Percentiles rank a stretch among this genome's conserved stretches.
Evolutionary conservation across 768 basidiomycete genomes (phyloP).

Genomic region (Hygrophorus russula): DNA sequence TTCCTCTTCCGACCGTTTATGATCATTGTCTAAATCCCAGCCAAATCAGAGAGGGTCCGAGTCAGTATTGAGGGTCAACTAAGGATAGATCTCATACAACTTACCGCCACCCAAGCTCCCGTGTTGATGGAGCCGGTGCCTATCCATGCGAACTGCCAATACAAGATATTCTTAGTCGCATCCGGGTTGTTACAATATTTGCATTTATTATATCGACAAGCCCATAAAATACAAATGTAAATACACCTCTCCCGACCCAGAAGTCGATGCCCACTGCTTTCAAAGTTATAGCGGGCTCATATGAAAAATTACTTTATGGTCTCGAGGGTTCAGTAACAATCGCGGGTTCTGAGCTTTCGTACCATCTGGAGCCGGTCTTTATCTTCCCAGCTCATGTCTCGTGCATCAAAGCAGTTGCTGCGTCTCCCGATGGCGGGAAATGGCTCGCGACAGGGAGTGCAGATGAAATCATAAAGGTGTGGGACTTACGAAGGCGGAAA

Average conservation of each 20-base stretch:
- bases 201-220: too few relatives aligned
- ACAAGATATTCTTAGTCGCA: too few relatives aligned
- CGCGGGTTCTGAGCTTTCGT: conserved; percentile 20
- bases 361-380: conserved; percentile 67
- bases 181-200: too few relatives aligned
- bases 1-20: too few relatives aligned
- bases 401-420: conserved; percentile 83
- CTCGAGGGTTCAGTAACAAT: conserved; percentile 50
- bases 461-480: conserved; percentile 96
- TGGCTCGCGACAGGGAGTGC: conserved; percentile 93
- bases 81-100: too few relatives aligned
- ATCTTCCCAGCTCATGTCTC: conserved; percentile 96
- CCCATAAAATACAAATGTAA: too few relatives aligned
- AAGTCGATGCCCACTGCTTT: conserved; percentile 50
- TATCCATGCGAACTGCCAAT: too few relatives aligned
- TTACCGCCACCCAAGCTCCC: too few relatives aligned
- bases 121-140: too few relatives aligned
- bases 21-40: too few relatives aligned
- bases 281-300: conserved; percentile 85
- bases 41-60: too few relatives aligned
- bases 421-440: conserved; percentile 83
- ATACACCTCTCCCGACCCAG: conserved; percentile 7
- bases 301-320: conserved; percentile 93
- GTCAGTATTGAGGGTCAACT: too few relatives aligned
- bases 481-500: conserved; percentile 86